Percentiles rank a stretch among this genome's conserved stretches.
Conservation (phyloP, 768 basidiomycete genomes). For the Boletus tylopilopsis region DNA sequence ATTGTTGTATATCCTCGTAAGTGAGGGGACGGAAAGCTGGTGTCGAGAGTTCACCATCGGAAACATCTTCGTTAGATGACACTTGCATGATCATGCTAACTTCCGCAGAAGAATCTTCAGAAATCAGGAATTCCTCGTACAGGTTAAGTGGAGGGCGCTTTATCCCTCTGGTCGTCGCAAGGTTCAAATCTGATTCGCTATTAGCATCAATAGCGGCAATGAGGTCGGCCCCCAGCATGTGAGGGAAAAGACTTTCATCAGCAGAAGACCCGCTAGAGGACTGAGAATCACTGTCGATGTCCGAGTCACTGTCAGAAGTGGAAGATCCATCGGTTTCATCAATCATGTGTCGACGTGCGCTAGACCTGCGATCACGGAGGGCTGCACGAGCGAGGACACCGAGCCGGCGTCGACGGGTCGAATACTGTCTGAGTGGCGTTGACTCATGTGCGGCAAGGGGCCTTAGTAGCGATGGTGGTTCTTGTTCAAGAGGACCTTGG, state of each 20-base stretch:
- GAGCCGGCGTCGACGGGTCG: slow-evolving; percentile 2
- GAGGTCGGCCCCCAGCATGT: slow-evolving; percentile 26
- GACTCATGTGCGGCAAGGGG: not conserved
- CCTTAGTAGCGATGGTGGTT: not conserved
- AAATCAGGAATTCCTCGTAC: slow-evolving; percentile 8
- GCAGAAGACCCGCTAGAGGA: slow-evolving; percentile 19
- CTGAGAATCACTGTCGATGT: slow-evolving; percentile 17
- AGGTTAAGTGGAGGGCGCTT: not conserved
- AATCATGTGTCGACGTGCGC: not conserved
- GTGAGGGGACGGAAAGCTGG: slow-evolving; percentile 14
- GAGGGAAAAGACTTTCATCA: slow-evolving; percentile 20
- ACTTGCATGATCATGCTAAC: slow-evolving; percentile 21
- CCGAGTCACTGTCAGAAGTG: slow-evolving; percentile 16
- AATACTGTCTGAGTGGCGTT: not conserved
- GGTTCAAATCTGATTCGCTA: slow-evolving; percentile 22
- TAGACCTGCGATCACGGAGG: slow-evolving; percentile 16
- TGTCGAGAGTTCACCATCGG: slow-evolving; percentile 5
- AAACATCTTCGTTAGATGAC: slow-evolving; percentile 11
- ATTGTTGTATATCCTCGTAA: slow-evolving; percentile 23
- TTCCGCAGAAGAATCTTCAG: slow-evolving; percentile 18
- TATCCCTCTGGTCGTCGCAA: not conserved
- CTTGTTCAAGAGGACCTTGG: not conserved
- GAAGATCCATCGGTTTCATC: slow-evolving; percentile 2
- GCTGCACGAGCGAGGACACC: slow-evolving; percentile 21
- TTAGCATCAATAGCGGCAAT: slow-evolving; percentile 27